phyloP scores from a whole-genome alignment of 169 alveolate species.

The Eimeria tenella region DNA sequence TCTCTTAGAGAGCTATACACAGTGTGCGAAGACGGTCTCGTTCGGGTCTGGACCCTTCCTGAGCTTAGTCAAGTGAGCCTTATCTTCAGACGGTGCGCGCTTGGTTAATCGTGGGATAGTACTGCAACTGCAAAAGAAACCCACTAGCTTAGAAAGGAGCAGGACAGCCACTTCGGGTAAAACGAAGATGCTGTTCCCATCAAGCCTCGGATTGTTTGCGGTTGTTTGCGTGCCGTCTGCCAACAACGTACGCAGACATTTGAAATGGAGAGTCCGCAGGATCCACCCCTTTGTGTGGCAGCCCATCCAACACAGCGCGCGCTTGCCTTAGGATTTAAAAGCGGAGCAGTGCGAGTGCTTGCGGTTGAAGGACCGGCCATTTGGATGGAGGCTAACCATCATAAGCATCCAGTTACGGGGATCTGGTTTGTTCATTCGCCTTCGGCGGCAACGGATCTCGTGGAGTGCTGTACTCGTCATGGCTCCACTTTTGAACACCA shows the following conservation, averaged over 20 bases:
- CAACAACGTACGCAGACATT: constrained; percentile 54
- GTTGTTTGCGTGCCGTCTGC: not conserved
- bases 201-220: not conserved
- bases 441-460: not conserved
- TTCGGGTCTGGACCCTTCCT: constrained; percentile 78
- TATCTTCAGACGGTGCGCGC: not conserved
- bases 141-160: not conserved
- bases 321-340: constrained; percentile 72
- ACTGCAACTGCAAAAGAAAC: not conserved
- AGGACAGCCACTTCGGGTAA: not conserved
- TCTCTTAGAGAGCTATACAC: constrained; percentile 74
- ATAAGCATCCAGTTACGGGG: constrained; percentile 58
- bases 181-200: not conserved
- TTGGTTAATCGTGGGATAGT: not conserved
- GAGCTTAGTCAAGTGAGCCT: constrained; percentile 68
- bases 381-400: constrained; percentile 76
- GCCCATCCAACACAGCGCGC: constrained; percentile 76
- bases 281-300: constrained; percentile 70
- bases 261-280: constrained; percentile 72
- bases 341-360: constrained; percentile 78
- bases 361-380: constrained; percentile 74
- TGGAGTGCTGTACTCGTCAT: constrained; percentile 14
- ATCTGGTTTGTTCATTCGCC: constrained; percentile 57
- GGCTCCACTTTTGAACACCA: not conserved
- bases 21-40: constrained; percentile 68